Conservation (phyloP, 2,329 filamentous ascomycete genomes). For the Hypoxylon sp. region DNA sequence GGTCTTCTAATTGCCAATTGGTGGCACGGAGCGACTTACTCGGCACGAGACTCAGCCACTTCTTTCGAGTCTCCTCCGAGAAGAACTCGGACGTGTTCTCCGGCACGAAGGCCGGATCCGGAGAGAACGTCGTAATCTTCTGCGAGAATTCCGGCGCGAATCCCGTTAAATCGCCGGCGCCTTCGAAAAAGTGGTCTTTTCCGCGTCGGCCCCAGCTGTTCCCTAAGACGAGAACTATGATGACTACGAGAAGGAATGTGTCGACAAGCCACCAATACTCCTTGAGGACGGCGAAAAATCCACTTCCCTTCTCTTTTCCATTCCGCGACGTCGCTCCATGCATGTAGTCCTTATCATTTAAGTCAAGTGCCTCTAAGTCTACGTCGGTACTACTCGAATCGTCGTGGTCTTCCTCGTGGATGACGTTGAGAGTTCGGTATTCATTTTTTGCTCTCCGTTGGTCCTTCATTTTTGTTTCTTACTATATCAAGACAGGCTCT, state of each 20-base stretch:
- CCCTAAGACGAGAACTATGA: conserved; percentile 57
- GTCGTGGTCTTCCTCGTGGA: conserved; percentile 47
- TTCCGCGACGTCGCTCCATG: conserved; percentile 32
- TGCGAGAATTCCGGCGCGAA: conserved; percentile 59
- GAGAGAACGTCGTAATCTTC: conserved; percentile 58
- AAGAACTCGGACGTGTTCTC: conserved; percentile 60
- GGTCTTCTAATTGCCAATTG: not conserved
- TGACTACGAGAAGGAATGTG: conserved; percentile 54
- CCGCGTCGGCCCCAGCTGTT: conserved; percentile 44
- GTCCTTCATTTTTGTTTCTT: conserved; percentile 35
- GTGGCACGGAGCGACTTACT: conserved; percentile 46
- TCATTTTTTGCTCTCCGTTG: conserved; percentile 28
- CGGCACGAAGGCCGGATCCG: conserved; percentile 57
- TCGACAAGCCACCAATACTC: conserved; percentile 55
- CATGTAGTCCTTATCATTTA: conserved; percentile 53
- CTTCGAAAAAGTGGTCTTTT: conserved; percentile 51
- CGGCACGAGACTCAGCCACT: conserved; percentile 60
- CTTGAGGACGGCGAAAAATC: conserved; percentile 42
- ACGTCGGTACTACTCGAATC: conserved; percentile 50
- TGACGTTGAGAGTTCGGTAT: conserved; percentile 34
- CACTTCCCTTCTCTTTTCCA: conserved; percentile 23
- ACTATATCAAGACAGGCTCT: conserved; percentile 18
- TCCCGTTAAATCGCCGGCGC: conserved; percentile 58
- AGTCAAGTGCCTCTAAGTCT: conserved; percentile 49
- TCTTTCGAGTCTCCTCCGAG: conserved; percentile 51